phyloP scores from a whole-genome alignment of 495 filamentous ascomycete genomes.

The Collariella sp. region DNA sequence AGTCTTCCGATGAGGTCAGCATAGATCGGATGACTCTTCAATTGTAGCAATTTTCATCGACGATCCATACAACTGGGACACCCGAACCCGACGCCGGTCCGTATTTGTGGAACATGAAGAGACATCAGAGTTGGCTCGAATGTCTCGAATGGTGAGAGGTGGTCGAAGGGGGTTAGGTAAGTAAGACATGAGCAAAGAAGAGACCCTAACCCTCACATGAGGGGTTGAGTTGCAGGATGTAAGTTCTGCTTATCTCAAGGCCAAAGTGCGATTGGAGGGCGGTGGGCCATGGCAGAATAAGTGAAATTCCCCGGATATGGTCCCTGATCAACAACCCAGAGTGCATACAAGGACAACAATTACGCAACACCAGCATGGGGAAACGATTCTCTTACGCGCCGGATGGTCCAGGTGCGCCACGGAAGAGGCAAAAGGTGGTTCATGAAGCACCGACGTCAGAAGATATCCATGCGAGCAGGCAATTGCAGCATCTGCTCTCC shows the following conservation, averaged over 20 bases:
- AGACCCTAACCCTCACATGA: background rate
- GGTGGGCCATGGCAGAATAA: constrained; percentile 19
- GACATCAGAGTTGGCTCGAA: too few species aligned
- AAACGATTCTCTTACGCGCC: constrained; percentile 31
- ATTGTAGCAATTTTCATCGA: too few species aligned
- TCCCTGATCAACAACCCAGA: background rate
- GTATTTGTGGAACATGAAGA: too few species aligned
- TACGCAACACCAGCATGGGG: constrained; percentile 26
- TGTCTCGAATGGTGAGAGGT: too few species aligned
- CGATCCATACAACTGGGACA: too few species aligned
- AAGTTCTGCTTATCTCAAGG: constrained; percentile 7
- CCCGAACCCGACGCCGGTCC: too few species aligned
- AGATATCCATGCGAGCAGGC: constrained; percentile 48
- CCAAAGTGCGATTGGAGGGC: constrained; percentile 17
- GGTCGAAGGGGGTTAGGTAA: too few species aligned
- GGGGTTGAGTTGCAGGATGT: background rate
- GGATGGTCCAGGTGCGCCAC: constrained; percentile 21
- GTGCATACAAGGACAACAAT: background rate
- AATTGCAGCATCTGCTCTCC: constrained; percentile 54
- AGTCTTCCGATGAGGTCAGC: too few species aligned
- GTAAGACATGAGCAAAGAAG: too few species aligned
- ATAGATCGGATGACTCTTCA: too few species aligned
- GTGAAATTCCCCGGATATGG: constrained; percentile 15
- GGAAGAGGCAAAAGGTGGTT: constrained; percentile 30
- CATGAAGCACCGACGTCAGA: constrained; percentile 44